These are phyloP conservation scores for Paramecium primaurelia DNA, from an alignment of 73 alveolate species.

Conservation along the genomic window DNA sequence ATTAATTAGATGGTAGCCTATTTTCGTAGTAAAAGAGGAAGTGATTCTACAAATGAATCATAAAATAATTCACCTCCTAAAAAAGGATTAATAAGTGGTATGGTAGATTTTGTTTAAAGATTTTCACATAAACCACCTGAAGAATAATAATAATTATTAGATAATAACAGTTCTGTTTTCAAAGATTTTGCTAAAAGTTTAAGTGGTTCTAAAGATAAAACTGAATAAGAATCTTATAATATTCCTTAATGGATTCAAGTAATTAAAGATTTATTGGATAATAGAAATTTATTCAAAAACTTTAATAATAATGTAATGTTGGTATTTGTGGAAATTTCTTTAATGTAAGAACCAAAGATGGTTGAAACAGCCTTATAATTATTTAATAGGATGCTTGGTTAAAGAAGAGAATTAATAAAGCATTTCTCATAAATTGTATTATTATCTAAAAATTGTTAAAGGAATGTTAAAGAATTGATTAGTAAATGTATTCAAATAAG, in stretches of 20 bases:
- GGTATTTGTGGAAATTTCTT: not conserved
- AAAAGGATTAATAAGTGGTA: not conserved
- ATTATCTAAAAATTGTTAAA: not conserved
- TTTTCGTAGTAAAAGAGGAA: not conserved
- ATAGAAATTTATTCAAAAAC: constrained; percentile 16
- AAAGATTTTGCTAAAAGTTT: constrained; percentile 24
- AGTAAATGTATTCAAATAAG: not conserved
- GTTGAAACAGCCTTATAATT: constrained; percentile 19
- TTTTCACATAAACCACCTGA: not conserved
- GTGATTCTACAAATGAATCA: not conserved
- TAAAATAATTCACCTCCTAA: not conserved
- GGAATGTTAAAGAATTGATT: not conserved
- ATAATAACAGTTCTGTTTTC: not conserved
- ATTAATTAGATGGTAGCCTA: not conserved
- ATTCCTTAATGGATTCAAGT: not conserved
- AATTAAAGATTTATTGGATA: not conserved
- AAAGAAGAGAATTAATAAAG: constrained; percentile 13
- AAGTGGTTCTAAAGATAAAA: not conserved
- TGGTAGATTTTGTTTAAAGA: not conserved
- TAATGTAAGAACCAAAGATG: constrained; percentile 13
- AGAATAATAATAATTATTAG: not conserved
- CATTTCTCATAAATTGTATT: constrained; percentile 7
- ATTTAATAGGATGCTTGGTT: constrained; percentile 2
- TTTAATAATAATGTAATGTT: not conserved
- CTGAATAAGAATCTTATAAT: not conserved